Evolutionary conservation across 192 early-diverging fungal genomes (phyloP), one percentile per base, ranked within the genome.

Genomic region (Coemansia sp.): DNA sequence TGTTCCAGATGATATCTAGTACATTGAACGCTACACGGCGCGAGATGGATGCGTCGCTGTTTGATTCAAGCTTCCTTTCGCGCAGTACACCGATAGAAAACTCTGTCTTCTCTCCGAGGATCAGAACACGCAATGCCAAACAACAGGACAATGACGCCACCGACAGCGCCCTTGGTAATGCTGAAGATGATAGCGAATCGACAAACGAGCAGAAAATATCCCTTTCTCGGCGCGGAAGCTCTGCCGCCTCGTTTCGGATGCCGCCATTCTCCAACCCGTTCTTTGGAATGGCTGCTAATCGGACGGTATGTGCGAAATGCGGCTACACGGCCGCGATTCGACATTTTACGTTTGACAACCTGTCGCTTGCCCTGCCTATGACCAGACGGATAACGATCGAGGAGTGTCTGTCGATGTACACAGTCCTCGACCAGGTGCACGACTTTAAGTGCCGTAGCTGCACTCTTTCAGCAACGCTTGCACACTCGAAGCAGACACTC

Each of bases 321-420:
- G 87, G 85, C 14, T 88, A 91, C 50, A 89, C 87, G 0, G 89
- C 87, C n/a, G 88, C 88, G 3, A 90, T 90, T 46, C 85, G 89
- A 33, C 89, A 90, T 52, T 88, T 86, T 38, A 86, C 86, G 1
- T 89, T 91, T 73, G 89, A 89, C 56, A 89, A 89, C 49, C 71
- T 91, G 23, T 88, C 89, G 4, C 73, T 91, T 23, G 76, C 81
- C 17, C 82, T 89, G 19, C 89, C 89, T 5, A 70, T 75, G 63
- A 82, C 75, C 66, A 43, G 46, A 8, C 48, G 42, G 13, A 75
- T 71, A 38, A 87, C 84, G 6, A 66, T 91, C 34, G 88, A 91
- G 60, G 76, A 83, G 61, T 91, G 88, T 55, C 63, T 91, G 15
- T 67, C 79, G 20, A 66, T 80, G 35, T 91, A 90, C 59, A 88